A percentile compares a stretch with the other conserved stretches of the same genome.
Evolutionary conservation across 345 rosid species (phyloP).

Genomic region (Salix caprea): DNA sequence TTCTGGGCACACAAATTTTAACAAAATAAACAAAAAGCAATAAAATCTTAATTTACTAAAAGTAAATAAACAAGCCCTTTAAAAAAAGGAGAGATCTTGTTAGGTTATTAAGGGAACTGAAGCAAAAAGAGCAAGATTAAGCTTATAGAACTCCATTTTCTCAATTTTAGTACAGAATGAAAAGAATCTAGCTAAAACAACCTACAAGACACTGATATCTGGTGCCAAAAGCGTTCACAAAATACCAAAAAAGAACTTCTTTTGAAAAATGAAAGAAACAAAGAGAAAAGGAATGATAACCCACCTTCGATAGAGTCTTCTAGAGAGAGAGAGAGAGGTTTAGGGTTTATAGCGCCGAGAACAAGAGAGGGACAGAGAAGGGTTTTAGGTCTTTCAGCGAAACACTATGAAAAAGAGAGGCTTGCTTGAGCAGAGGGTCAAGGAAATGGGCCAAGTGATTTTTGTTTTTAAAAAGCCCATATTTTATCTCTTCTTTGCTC

Average conservation of each 20-base stretch:
- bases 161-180: background rate
- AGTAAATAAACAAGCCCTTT: background rate
- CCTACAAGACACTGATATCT: background rate
- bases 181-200: background rate
- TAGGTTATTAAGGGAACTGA: background rate
- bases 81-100: background rate
- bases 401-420: background rate
- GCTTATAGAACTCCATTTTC: background rate
- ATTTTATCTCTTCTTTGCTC: background rate
- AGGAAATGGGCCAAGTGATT: background rate
- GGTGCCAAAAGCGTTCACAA: background rate
- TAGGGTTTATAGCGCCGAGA: constrained; percentile 13
- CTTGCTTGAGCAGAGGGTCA: background rate
- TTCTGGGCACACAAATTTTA: background rate
- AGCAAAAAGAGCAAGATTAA: background rate
- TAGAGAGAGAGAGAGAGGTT: background rate
- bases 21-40: background rate
- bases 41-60: background rate
- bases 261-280: background rate
- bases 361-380: background rate
- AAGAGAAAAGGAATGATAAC: background rate
- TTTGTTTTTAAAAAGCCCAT: background rate
- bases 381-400: background rate
- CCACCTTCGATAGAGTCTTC: background rate
- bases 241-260: background rate